Evolutionary conservation across 163 green algal genomes (phyloP), one percentile per base, ranked within the genome.

Genomic region (Chloromonas sp.): DNA sequence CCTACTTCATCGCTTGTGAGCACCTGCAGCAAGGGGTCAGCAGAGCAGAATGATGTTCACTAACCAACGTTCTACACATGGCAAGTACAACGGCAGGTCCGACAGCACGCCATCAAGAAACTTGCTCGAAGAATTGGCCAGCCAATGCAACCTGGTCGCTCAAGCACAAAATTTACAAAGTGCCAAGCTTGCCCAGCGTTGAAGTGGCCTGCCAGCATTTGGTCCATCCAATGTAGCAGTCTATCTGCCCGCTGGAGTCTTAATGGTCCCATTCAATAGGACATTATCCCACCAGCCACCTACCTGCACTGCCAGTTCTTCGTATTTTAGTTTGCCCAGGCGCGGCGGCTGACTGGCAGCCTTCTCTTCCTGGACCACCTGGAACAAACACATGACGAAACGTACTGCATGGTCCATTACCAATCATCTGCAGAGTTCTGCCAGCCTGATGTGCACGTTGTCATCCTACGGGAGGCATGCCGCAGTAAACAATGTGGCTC

Each of bases 1-100:
- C 84, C 91, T 60, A 92, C 70, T 82, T 95, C 89, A 60, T 95
- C 92, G 36, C 71, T 91, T 1, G 91, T 90, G 8, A 93, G 84
- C 60, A 94, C 92, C 86, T 93, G 85, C 70, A 83, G 71, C 71
- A 79, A 2, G 71, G 36, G 71, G 71, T 8, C 66, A 76, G 66
- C 66, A 76, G 66, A n/a, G 66, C 66, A 8, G 8, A 76, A 8
- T 11, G 8, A 8, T 36, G 36, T 36, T 36, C 36, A 36, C 36
- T 36, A 36, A 36, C 36, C 36, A 36, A 36, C 36, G 36, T 36
- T 36, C 36, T 36, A 36, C 36, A 36, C 36, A 36, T 36, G 36
- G 36, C 36, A 36, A 36, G 36, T 36, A 36, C 36, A 77, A 14
- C 70, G 11, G 70, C 70, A 77, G 11, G 14, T n/a, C 70, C 70